A percentile compares a stretch with the other conserved stretches of the same genome.
phyloP scores from a whole-genome alignment of 768 basidiomycete species.

The Tricholoma saponaceum region DNA sequence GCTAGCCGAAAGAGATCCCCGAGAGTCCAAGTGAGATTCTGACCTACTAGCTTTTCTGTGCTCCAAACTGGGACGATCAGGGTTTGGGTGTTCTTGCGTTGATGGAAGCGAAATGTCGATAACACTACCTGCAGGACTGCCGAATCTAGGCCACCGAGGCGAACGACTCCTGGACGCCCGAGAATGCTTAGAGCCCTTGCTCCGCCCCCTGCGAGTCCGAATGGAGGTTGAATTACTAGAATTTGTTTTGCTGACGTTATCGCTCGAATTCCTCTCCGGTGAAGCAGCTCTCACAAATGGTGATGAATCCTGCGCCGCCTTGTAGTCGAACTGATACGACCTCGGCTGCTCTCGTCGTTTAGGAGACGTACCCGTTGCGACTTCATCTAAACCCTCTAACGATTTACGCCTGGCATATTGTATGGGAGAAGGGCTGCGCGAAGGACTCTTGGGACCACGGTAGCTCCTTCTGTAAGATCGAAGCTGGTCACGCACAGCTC shows the following conservation, averaged over 20 bases:
- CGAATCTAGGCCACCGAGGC: slow-evolving; percentile 3
- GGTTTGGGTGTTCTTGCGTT: neutral
- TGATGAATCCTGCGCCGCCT: slow-evolving; percentile 12
- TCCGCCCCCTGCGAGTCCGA: slow-evolving; percentile 6
- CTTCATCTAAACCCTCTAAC: slow-evolving; percentile 7
- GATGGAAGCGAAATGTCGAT: slow-evolving; percentile 13
- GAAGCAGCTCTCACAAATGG: slow-evolving; percentile 6
- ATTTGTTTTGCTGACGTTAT: slow-evolving; percentile 3
- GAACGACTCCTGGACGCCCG: slow-evolving; percentile 7
- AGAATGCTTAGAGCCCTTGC: slow-evolving; percentile 4
- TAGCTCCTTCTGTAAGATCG: slow-evolving; percentile 9
- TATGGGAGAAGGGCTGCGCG: slow-evolving; percentile 20
- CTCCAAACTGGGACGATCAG: neutral
- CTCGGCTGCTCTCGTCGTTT: slow-evolving; percentile 16
- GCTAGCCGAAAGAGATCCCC: neutral
- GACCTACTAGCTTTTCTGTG: neutral
- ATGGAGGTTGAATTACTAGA: neutral
- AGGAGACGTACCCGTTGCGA: neutral
- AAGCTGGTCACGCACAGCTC: slow-evolving; percentile 2
- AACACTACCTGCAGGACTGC: slow-evolving; percentile 8
- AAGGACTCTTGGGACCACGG: slow-evolving; percentile 1
- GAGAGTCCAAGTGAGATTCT: neutral
- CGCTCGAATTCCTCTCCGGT: neutral
- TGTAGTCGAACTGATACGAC: slow-evolving; percentile 21
- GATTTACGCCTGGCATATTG: slow-evolving; percentile 17